Conservation (phyloP, 192 early-diverging fungal species). For the Radiomyces spectabilis region DNA sequence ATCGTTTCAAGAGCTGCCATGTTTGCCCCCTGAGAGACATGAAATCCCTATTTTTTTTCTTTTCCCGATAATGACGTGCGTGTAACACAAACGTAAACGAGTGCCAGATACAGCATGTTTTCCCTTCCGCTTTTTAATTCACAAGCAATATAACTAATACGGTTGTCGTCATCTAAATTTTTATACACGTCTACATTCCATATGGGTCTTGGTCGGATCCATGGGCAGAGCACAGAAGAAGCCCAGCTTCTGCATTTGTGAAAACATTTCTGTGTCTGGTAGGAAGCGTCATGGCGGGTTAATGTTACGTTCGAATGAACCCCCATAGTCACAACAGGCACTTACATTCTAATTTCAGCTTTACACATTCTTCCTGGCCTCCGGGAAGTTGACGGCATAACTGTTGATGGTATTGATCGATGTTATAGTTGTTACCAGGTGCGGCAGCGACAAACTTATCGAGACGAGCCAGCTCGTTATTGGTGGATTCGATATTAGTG, state of each 20-base stretch:
- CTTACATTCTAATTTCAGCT: conserved; percentile 34
- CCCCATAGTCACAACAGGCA: background rate
- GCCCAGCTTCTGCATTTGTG: conserved; percentile 40
- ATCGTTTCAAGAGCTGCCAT: no score
- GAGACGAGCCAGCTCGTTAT: conserved; percentile 16
- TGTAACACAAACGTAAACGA: background rate
- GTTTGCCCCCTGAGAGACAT: no score
- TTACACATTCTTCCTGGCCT: conserved; percentile 27
- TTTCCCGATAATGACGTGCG: no score
- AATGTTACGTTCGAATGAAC: no score
- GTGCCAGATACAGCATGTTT: no score
- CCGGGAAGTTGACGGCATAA: conserved; percentile 20
- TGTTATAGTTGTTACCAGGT: conserved; percentile 25
- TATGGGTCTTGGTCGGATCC: conserved; percentile 34
- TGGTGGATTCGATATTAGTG: no score
- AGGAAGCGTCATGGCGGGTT: background rate
- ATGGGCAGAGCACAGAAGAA: conserved; percentile 40
- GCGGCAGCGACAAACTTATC: conserved; percentile 25
- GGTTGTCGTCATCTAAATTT: no score
- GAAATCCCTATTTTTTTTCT: no score
- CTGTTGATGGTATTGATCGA: conserved; percentile 28
- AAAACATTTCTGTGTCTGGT: conserved; percentile 32
- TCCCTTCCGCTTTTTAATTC: no score
- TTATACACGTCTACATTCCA: conserved; percentile 33
- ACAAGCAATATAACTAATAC: no score